Evolutionary conservation across 306 rosid genomes (phyloP).

Genomic region (Sesbania bispinosa): DNA sequence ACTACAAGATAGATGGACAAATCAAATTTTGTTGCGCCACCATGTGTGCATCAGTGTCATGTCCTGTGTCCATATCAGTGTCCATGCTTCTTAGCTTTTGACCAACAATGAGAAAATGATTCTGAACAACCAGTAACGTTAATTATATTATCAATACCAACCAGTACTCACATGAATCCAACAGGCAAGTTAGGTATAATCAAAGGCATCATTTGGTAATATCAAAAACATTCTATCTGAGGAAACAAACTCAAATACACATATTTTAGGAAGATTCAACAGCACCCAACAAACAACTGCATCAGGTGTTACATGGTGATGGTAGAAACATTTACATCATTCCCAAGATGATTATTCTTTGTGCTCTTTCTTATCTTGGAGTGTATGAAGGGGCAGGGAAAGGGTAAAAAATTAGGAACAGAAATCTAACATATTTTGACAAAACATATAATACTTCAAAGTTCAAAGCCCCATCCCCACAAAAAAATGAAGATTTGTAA

Average conservation of each 20-base stretch:
- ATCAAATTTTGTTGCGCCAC: constrained; percentile 22
- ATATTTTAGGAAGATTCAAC: background rate
- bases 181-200: background rate
- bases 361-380: background rate
- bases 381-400: background rate
- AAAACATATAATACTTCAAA: background rate
- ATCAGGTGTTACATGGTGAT: background rate
- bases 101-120: constrained; percentile 17
- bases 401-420: background rate
- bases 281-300: background rate
- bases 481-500: background rate
- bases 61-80: constrained; percentile 8
- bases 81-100: constrained; percentile 24
- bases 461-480: background rate
- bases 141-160: constrained; percentile 8
- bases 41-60: constrained; percentile 15
- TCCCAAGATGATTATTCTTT: background rate
- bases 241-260: background rate
- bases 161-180: background rate
- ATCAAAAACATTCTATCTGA: background rate
- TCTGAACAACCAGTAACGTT: constrained; percentile 14
- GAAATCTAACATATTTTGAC: background rate
- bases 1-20: background rate
- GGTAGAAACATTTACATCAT: background rate
- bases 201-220: background rate